Conservation (phyloP, 129 eudicot species). For the Centaurea solstitialis region DNA sequence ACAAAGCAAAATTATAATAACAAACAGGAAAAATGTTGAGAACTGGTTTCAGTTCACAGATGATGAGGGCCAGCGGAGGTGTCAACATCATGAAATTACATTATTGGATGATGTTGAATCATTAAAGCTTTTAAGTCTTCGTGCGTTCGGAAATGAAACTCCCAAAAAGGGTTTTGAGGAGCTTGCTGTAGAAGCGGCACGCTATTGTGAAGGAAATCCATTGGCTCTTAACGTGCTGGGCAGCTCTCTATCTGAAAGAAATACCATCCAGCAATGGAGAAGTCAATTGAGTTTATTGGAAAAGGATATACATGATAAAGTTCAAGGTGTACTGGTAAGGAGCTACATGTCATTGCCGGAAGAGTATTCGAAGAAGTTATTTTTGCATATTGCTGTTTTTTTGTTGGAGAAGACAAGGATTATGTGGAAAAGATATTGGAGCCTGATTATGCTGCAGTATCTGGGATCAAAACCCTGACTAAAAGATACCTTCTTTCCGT, state of each 20-base stretch:
- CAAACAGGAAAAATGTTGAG: neutral
- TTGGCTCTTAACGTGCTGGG: constrained; percentile 34
- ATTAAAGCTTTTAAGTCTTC: constrained; percentile 31
- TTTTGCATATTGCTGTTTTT: constrained; percentile 50
- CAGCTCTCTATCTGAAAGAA: constrained; percentile 12
- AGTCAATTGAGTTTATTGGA: constrained; percentile 19
- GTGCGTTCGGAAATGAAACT: constrained; percentile 33
- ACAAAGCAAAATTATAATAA: constrained; percentile 40
- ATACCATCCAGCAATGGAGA: constrained; percentile 11
- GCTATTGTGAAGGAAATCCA: constrained; percentile 37
- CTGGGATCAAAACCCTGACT: neutral
- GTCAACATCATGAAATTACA: neutral
- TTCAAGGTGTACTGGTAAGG: constrained; percentile 6
- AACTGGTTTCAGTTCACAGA: too few relatives aligned
- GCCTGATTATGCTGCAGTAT: constrained; percentile 9
- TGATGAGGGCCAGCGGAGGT: neutral
- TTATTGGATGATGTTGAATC: constrained; percentile 23
- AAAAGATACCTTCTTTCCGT: constrained; percentile 15
- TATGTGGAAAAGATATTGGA: constrained; percentile 20
- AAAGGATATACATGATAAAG: neutral
- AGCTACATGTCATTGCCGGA: constrained; percentile 23
- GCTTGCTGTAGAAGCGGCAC: neutral
- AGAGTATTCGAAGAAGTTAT: constrained; percentile 3
- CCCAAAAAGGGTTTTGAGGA: constrained; percentile 1
- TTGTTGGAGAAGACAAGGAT: constrained; percentile 16